phyloP scores from a whole-genome alignment of 805 yeast species.

The Lachancea kluyveri region DNA sequence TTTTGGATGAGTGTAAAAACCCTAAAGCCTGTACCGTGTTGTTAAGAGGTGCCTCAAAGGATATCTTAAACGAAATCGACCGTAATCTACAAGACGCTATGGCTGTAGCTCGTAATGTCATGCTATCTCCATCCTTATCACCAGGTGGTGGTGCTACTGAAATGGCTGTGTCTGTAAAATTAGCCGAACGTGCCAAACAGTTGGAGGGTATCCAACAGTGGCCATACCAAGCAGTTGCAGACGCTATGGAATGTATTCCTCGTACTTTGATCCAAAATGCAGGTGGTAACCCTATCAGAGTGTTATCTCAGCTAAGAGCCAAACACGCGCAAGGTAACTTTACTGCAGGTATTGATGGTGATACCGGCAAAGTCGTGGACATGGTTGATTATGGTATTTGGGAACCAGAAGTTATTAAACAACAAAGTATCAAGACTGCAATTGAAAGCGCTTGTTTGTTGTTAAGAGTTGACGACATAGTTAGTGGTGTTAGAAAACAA shows the following conservation, averaged over 20 bases:
- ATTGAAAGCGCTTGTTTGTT: slow-evolving; percentile 94
- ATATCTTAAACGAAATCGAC: slow-evolving; percentile 91
- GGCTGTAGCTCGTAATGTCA: slow-evolving; percentile 94
- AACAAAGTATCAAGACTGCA: slow-evolving; percentile 95
- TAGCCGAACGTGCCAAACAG: slow-evolving; percentile 84
- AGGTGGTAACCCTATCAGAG: slow-evolving; percentile 92
- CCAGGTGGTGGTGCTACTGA: slow-evolving; percentile 99
- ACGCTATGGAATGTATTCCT: slow-evolving; percentile 97
- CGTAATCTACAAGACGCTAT: slow-evolving; percentile 97
- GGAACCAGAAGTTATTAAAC: slow-evolving; percentile 99
- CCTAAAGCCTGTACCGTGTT: slow-evolving; percentile 93
- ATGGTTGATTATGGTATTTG: slow-evolving; percentile 95
- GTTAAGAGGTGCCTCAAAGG: slow-evolving; percentile 95
- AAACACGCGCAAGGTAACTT: slow-evolving; percentile 87
- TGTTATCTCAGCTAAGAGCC: slow-evolving; percentile 86
- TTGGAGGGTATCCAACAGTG: slow-evolving; percentile 95
- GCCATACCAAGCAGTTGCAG: slow-evolving; percentile 99
- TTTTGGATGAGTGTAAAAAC: slow-evolving; percentile 66
- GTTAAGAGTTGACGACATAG: slow-evolving; percentile 95
- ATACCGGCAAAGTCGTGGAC: slow-evolving; percentile 86
- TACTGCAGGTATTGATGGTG: slow-evolving; percentile 93
- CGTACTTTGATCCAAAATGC: slow-evolving; percentile 96
- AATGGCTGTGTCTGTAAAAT: slow-evolving; percentile 89
- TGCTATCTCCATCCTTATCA: slow-evolving; percentile 87
- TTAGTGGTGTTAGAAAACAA: slow-evolving; percentile 80